Evolutionary conservation across 2,329 filamentous ascomycete genomes (phyloP), one percentile per base, ranked within the genome.

Genomic region (Stagonosporopsis cucurbitacearum): DNA sequence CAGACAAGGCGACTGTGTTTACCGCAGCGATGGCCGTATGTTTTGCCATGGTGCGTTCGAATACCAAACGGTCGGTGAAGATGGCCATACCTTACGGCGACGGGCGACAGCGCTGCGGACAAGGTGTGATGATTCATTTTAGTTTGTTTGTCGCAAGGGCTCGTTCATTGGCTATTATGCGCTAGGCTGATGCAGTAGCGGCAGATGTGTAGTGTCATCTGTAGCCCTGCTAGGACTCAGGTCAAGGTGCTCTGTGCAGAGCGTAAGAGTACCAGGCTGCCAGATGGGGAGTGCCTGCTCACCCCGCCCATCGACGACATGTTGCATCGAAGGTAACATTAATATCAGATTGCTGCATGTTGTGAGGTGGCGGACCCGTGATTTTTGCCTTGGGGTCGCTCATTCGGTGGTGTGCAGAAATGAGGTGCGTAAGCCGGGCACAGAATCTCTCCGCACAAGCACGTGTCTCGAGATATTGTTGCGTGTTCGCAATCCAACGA

Each of bases 361-460:
- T 48, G 51, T 49, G 43, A 48, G 52, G 54, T 58, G 54, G 54
- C 50, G 56, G 28, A 17, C n/a, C 39, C 37, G 33, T 8, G 15
- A 17, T 41, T 53, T 48, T 20, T 46, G 26, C 22, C 20, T 41
- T 59, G 42, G 32, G 47, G 26, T 37, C 50, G 46, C 48, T 68
- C 25, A 70, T 72, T 74, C 59, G 70, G 57, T 54, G 47, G 54
- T 28, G 46, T 37, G 42, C 36, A 57, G 60, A 69, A 62, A 59
- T 66, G 56, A 60, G 60, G 57, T 63, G 58, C 59, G 68, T 73
- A 66, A 73, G 70, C 69, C 68, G 70, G 69, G 71, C 57, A 58
- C 64, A 63, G 65, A 71, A 61, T 70, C 66, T 54, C 65, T 66
- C 70, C 65, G 69, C 45, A 48, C 57, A 60, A 43, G 55, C 51